Evolutionary conservation across 2,329 filamentous ascomycete species (phyloP), one percentile per base, ranked within the genome.

Genomic region (Diaporthe vexans): DNA sequence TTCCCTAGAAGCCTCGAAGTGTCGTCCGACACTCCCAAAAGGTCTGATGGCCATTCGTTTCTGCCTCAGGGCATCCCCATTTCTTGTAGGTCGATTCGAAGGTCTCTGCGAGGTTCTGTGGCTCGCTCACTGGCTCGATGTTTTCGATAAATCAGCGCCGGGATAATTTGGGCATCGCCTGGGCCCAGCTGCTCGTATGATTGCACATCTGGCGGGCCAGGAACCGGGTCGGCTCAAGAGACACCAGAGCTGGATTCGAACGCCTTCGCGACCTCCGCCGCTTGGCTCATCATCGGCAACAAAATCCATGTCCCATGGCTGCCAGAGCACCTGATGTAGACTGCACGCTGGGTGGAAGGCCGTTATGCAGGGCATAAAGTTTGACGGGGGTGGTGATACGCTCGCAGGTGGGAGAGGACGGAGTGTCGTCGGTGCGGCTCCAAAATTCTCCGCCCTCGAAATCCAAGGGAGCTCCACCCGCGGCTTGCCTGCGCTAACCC

Each of bases 291-390:
- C 37, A 26, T 9, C 37, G 15, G 15, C 13, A 21, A 13, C 15
- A 10, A 46, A 24, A 7, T 21, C 40, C 2, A 13, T 24, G 17
- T 29, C 17, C 7, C 9, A 37, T n/a, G 58, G 58, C 37, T 17
- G 37, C 58, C 21, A 21, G 4, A 29, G 29, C 29, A 29, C 29
- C 4, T 29, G 29, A 3, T 9, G 24, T 21, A 15, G 8, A 24
- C 46, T 43, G 24, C 3, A 24, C 8, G 17, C 19, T 46, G 58
- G n/a, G 35, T 35, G 7, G 15, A 13, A 29, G 37, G n/a, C 9
- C 35, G 8, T 37, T 3, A 1, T 57, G 6, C 4, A 11, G 24
- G 17, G 10, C 1, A 1, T 19, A 0, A 2, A 6, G 15, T 8
- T 19, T 61, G 13, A 19, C 26, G 1, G 3, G 4, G 35, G n/a